phyloP scores from a whole-genome alignment of 306 rosid genomes.

The Prunus mongolica region DNA sequence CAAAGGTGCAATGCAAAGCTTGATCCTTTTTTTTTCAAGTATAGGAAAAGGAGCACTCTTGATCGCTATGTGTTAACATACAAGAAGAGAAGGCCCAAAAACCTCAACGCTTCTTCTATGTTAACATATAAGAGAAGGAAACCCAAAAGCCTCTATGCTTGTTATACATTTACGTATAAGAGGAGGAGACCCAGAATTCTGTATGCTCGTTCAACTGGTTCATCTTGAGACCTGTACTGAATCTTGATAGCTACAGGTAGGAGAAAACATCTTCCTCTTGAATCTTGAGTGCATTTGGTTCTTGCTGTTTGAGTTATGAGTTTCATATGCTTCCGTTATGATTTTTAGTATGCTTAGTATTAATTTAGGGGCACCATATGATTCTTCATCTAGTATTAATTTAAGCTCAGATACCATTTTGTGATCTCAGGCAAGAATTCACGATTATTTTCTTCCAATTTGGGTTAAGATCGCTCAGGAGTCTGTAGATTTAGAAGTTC shows the following conservation, averaged over 20 bases:
- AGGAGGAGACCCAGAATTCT: background rate
- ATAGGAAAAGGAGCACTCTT: slow-evolving; percentile 17
- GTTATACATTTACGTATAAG: background rate
- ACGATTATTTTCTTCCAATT: background rate
- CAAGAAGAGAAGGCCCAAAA: slow-evolving; percentile 35
- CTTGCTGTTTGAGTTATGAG: slow-evolving; percentile 15
- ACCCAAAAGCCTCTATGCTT: background rate
- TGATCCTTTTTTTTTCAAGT: slow-evolving; percentile 30
- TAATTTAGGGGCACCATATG: background rate
- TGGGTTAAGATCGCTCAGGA: background rate
- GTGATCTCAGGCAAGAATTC: background rate
- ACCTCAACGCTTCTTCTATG: background rate
- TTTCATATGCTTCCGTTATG: slow-evolving; percentile 2
- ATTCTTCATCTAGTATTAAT: background rate
- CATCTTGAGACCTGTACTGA: background rate
- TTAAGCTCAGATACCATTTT: background rate
- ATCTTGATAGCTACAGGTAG: background rate
- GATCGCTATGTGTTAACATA: slow-evolving; percentile 47
- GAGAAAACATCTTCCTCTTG: background rate
- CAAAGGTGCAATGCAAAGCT: slow-evolving; percentile 25
- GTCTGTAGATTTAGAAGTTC: background rate
- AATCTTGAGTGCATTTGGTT: background rate
- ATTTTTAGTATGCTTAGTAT: background rate
- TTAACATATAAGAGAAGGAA: slow-evolving; percentile 16
- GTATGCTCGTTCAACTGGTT: background rate